Base-by-base conservation (phyloP, 176 grass and related monocot species). In the Aegilops bicornis region DNA sequence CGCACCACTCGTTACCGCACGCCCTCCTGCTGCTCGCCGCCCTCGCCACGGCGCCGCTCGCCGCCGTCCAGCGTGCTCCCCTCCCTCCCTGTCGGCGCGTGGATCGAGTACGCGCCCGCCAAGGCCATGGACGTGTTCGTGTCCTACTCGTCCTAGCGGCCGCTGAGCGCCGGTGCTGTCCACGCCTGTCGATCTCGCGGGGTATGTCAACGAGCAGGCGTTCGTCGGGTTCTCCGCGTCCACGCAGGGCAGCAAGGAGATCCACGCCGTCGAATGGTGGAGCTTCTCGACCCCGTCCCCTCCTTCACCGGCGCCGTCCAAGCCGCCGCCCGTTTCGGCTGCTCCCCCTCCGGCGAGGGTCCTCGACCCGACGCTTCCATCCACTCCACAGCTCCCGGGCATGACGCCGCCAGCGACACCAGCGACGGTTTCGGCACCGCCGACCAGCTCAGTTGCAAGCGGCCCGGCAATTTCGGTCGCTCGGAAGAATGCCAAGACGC, bases 231-330 rank as follows among this genome's bases (percentile, higher is more conserved):
- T 96, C 90, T 83, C 90, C 1, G 94, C 86, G 2, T 99, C 97
- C 73, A 96, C 97, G 16, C 97, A 99, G 84, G 94, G 93, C 11
- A 99, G 92, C 87, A 99, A 92, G 0, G 94, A 99, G 90, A 85
- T 88, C 20, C 97, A 99, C 92, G 92, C 80, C 25, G 64, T 99
- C 76, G 92, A 99, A 78, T 94, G 97, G 97, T 99, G 97, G 97
- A 89, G 67, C 90, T 99, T 99, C 89, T 96, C 89, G 5, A 90
- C 90, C 10, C 25, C 48, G 8, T 82, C 86, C 1, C 69, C 88
- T 10, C 60, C 78, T 11, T n/a, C 86, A 8, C 10, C 45, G 8
- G 3, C 82, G 56, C 80, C 88, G 6, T 17, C 71, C 1, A 17
- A 64, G 10, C 25, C 86, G 19, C 29, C 72, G 32, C 32, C 80